A percentile compares a stretch with the other conserved stretches of the same genome.
These are phyloP conservation scores for Macrolepiota dolichaula DNA, from an alignment of 768 basidiomycete species.

Conservation along the genomic window DNA sequence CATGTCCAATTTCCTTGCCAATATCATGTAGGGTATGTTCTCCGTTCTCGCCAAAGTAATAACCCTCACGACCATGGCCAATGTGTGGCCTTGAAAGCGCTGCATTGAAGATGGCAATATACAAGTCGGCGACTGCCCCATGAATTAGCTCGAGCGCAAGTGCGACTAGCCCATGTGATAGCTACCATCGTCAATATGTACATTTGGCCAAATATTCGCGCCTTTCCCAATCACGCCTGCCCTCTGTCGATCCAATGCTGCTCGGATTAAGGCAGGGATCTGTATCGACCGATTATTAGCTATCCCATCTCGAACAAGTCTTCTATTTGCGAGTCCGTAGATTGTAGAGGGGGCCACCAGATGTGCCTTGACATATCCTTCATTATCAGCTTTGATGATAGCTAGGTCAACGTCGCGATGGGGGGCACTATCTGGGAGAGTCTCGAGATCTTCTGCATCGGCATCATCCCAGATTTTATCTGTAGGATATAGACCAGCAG, in stretches of 20 bases:
- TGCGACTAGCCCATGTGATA: neutral
- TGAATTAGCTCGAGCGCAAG: neutral
- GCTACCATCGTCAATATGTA: conserved; percentile 51
- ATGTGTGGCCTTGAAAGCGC: conserved; percentile 26
- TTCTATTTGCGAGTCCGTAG: conserved; percentile 49
- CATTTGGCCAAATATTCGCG: conserved; percentile 55
- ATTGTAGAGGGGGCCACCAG: conserved; percentile 56
- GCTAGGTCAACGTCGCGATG: conserved; percentile 50
- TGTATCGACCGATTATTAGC: conserved; percentile 51
- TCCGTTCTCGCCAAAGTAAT: conserved; percentile 51
- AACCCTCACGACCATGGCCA: conserved; percentile 47
- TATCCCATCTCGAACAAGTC: conserved; percentile 47
- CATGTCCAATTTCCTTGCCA: conserved; percentile 34
- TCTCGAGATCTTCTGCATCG: conserved; percentile 42
- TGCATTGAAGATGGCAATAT: conserved; percentile 38
- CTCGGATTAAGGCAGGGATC: conserved; percentile 45
- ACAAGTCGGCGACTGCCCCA: conserved; percentile 39
- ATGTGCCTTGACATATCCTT: conserved; percentile 49
- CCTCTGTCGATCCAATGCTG: conserved; percentile 41
- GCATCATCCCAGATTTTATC: conserved; percentile 46
- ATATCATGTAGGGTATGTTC: conserved; percentile 44
- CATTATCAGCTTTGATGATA: conserved; percentile 43
- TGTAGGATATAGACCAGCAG: conserved; percentile 34
- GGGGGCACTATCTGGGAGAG: conserved; percentile 38
- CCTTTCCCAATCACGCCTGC: conserved; percentile 58